These are phyloP conservation scores for Phytophthora colocasiae DNA, from an alignment of 352 stramenopile genomes.

Conservation along the genomic window DNA sequence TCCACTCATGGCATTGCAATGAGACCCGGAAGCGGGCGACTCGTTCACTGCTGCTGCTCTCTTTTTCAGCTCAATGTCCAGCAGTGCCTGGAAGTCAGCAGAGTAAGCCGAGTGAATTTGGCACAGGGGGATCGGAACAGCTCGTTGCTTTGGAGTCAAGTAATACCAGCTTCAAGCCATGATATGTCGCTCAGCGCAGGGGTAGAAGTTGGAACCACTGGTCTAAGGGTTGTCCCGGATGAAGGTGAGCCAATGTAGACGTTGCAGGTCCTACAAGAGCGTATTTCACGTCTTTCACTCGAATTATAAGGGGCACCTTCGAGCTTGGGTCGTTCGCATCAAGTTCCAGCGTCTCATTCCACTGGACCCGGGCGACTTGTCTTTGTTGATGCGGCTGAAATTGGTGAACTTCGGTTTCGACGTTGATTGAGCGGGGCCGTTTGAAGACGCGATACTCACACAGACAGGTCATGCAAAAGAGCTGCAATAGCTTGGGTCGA, in stretches of 20 bases:
- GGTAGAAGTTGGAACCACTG: slow-evolving; percentile 57
- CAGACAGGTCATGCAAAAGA: slow-evolving; percentile 26
- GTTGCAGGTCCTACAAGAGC: slow-evolving; percentile 46
- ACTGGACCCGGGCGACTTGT: slow-evolving; percentile 13
- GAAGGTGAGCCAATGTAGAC: slow-evolving; percentile 51
- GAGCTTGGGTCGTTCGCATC: slow-evolving; percentile 5
- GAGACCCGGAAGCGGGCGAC: slow-evolving; percentile 5
- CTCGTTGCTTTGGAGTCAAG: slow-evolving; percentile 15
- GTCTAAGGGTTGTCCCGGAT: slow-evolving; percentile 34
- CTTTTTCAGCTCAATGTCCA: slow-evolving; percentile 22
- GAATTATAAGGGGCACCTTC: slow-evolving; percentile 28
- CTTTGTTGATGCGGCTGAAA: neutral
- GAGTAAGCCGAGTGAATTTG: slow-evolving; percentile 16
- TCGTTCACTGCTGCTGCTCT: slow-evolving; percentile 11
- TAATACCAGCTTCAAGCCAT: slow-evolving; percentile 44
- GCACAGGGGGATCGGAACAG: slow-evolving; percentile 1
- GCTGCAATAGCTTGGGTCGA: slow-evolving; percentile 5
- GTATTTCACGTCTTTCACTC: slow-evolving; percentile 28
- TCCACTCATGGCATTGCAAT: slow-evolving; percentile 20
- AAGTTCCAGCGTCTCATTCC: slow-evolving; percentile 33
- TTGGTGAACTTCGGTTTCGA: slow-evolving; percentile 26
- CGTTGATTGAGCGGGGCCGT: neutral
- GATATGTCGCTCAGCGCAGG: slow-evolving; percentile 46
- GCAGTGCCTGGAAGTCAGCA: slow-evolving; percentile 13
- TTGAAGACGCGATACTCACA: slow-evolving; percentile 21